Percentiles rank a stretch among this genome's conserved stretches.
These are phyloP conservation scores for Crucihimalaya himalaica DNA, from an alignment of 345 rosid species.

Conservation along the genomic window DNA sequence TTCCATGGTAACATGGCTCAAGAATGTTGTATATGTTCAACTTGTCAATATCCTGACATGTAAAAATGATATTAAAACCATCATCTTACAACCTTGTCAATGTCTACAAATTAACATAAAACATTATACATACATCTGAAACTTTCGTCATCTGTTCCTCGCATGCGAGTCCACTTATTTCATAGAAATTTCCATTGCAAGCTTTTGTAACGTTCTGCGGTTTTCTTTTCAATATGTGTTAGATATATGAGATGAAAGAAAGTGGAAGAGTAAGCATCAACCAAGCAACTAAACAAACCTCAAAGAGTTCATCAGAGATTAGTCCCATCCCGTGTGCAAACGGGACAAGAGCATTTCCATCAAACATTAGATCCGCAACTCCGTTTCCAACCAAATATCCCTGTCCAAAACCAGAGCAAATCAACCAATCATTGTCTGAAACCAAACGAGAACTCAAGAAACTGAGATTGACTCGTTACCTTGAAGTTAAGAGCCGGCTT, in stretches of 20 bases:
- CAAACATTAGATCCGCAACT: constrained; percentile 68
- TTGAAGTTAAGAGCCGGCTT: constrained; percentile 74
- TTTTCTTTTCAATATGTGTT: not conserved
- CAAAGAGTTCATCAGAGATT: constrained; percentile 72
- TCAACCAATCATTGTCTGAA: not conserved
- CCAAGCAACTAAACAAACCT: constrained; percentile 47
- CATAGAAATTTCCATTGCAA: constrained; percentile 68
- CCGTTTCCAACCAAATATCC: constrained; percentile 97
- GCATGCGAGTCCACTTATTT: constrained; percentile 33
- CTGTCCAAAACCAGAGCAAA: constrained; percentile 39
- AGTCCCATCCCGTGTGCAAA: constrained; percentile 96
- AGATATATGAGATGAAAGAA: not conserved
- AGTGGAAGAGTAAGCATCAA: not conserved
- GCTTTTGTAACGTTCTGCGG: constrained; percentile 58
- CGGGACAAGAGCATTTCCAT: constrained; percentile 89
- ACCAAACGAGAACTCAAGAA: not conserved
- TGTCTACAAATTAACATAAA: not conserved
- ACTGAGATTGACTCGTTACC: constrained; percentile 41
- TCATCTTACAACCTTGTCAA: not conserved
- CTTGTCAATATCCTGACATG: constrained; percentile 14
- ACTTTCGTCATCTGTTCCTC: constrained; percentile 50
- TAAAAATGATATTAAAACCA: not conserved
- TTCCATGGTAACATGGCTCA: constrained; percentile 76
- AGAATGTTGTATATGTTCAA: constrained; percentile 84
- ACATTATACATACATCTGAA: not conserved